Evolutionary conservation across 2,329 filamentous ascomycete genomes (phyloP).

Genomic region (Colletotrichum horii): DNA sequence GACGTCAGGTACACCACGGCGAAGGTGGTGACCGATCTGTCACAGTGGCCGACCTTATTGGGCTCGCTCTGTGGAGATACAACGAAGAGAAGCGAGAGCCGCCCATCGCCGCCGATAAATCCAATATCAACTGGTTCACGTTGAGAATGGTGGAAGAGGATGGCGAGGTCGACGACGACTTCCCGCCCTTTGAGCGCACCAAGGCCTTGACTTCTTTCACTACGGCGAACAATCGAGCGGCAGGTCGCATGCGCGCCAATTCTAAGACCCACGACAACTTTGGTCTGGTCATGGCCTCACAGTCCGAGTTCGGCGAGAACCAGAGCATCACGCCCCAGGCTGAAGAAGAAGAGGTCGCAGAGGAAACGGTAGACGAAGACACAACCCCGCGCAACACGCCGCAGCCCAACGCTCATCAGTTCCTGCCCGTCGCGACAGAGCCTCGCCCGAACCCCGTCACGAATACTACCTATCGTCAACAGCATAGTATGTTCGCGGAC

Average conservation of each 20-base stretch:
- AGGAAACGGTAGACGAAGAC: slow-evolving; percentile 46
- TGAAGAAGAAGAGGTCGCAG: slow-evolving; percentile 36
- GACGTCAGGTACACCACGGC: slow-evolving; percentile 71
- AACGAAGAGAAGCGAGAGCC: slow-evolving; percentile 78
- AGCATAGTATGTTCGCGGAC: slow-evolving; percentile 60
- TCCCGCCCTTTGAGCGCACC: slow-evolving; percentile 77
- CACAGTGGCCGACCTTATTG: slow-evolving; percentile 82
- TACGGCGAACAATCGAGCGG: slow-evolving; percentile 76
- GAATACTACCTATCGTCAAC: slow-evolving; percentile 63
- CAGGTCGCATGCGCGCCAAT: slow-evolving; percentile 65
- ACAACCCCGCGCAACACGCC: slow-evolving; percentile 52
- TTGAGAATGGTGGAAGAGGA: slow-evolving; percentile 85
- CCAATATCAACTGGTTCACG: slow-evolving; percentile 83
- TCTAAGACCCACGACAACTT: slow-evolving; percentile 85
- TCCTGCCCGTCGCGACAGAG: slow-evolving; percentile 32
- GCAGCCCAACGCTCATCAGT: slow-evolving; percentile 38
- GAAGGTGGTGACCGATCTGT: slow-evolving; percentile 67
- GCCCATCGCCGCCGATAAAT: slow-evolving; percentile 65
- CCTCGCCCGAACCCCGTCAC: slow-evolving; percentile 64
- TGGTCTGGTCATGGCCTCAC: slow-evolving; percentile 75
- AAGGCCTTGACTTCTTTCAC: slow-evolving; percentile 80
- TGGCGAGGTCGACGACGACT: slow-evolving; percentile 85
- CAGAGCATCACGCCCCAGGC: slow-evolving; percentile 71
- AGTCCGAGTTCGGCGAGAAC: slow-evolving; percentile 72
- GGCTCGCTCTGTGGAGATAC: slow-evolving; percentile 78